Conservation (phyloP, 2,329 filamentous ascomycete genomes). For the Sclerotinia glacialis region DNA sequence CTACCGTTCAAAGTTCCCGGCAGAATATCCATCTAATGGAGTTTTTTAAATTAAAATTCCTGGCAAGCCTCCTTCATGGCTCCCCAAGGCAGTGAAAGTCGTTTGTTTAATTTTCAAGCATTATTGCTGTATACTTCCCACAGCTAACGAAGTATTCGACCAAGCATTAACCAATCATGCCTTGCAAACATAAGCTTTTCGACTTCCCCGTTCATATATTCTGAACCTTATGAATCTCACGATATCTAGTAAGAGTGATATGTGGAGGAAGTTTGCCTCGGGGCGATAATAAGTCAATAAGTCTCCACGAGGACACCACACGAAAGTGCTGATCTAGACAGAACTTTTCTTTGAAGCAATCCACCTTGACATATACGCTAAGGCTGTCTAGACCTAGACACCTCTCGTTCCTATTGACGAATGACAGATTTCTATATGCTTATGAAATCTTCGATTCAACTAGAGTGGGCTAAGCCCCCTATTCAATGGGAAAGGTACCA, state of each 20-base stretch:
- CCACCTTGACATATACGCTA: neutral
- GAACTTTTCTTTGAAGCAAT: neutral
- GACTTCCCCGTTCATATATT: neutral
- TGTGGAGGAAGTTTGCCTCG: neutral
- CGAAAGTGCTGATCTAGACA: neutral
- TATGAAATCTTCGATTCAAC: neutral
- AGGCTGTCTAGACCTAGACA: conserved; percentile 4
- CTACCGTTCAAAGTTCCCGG: neutral
- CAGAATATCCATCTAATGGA: neutral
- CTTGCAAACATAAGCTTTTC: neutral
- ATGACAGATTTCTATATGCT: neutral
- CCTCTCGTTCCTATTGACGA: neutral
- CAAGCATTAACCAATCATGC: neutral
- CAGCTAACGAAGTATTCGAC: neutral
- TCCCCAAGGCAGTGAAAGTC: neutral
- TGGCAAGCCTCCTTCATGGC: neutral
- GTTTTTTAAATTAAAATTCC: neutral
- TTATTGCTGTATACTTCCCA: neutral
- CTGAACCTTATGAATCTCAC: neutral
- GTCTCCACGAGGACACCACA: neutral
- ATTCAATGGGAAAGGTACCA: neutral
- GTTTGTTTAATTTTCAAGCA: neutral
- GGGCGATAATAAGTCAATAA: neutral
- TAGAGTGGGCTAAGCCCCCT: neutral
- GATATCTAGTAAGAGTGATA: neutral